Evolutionary conservation across 352 stramenopile genomes (phyloP).

Genomic region (Aphanomyces euteiches): DNA sequence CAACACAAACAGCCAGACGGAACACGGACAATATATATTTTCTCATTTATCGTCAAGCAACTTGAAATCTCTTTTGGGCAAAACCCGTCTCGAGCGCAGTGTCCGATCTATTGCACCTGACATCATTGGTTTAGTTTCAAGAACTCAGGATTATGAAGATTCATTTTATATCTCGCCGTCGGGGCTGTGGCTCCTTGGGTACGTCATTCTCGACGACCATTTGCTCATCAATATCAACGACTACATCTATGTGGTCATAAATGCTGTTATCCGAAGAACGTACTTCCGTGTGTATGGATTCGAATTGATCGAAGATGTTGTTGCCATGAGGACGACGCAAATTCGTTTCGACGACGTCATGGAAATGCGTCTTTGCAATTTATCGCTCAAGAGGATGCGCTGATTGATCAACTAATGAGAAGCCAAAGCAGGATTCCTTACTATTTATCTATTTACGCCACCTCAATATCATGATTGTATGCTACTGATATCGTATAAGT

Average conservation of each 20-base stretch:
- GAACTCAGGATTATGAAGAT: background rate
- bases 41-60: background rate
- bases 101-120: background rate
- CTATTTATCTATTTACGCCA: too few relatives aligned
- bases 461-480: too few relatives aligned
- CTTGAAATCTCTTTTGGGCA: background rate
- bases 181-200: conserved; percentile 17
- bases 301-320: background rate
- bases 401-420: too few relatives aligned
- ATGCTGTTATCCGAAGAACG: background rate
- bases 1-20: background rate
- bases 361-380: background rate
- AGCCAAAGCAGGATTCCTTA: too few relatives aligned
- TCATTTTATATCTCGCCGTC: conserved; percentile 8
- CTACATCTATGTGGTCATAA: background rate
- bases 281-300: conserved; percentile 15
- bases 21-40: too few relatives aligned
- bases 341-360: background rate
- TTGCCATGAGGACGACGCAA: background rate
- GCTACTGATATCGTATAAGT: too few relatives aligned
- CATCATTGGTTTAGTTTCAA: conserved; percentile 16
- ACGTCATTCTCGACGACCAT: conserved; percentile 13
- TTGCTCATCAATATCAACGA: conserved; percentile 15
- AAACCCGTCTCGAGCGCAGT: conserved; percentile 20
- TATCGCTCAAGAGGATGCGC: conserved; percentile 5